Percentiles rank a stretch among this genome's conserved stretches.
Conservation (phyloP, 2,329 filamentous ascomycete species). For the Phialophora verrucosa region DNA sequence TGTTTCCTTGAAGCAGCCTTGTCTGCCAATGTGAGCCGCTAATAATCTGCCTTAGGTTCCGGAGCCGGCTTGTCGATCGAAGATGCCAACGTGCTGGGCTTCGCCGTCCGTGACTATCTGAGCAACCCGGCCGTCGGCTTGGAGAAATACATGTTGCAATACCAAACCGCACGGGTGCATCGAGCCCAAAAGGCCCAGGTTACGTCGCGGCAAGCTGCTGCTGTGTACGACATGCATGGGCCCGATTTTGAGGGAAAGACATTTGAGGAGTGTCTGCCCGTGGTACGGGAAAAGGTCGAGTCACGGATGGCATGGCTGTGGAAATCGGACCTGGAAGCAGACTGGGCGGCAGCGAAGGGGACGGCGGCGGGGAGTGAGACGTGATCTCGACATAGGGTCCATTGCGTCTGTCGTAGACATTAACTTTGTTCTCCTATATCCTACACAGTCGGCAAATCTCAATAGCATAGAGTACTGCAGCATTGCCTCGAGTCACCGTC, state of each 20-base stretch:
- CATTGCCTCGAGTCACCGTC: too few species aligned
- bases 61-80: slow-evolving; percentile 17
- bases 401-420: too few species aligned
- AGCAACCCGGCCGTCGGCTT: slow-evolving; percentile 6
- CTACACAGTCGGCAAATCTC: too few species aligned
- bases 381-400: not conserved
- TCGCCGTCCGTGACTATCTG: slow-evolving; percentile 17
- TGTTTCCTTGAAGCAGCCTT: not conserved
- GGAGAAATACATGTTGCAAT: slow-evolving; percentile 3
- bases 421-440: too few species aligned
- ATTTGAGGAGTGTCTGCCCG: slow-evolving; percentile 14
- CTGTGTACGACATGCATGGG: slow-evolving; percentile 18
- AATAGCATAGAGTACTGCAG: too few species aligned
- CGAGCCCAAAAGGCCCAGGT: slow-evolving; percentile 19
- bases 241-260: slow-evolving; percentile 21
- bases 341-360: slow-evolving; percentile 13
- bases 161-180: slow-evolving; percentile 13
- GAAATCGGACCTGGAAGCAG: slow-evolving; percentile 17
- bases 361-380: not conserved
- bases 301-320: slow-evolving; percentile 19
- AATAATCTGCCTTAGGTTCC: slow-evolving; percentile 2
- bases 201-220: slow-evolving; percentile 17
- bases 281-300: slow-evolving; percentile 18
- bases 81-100: slow-evolving; percentile 15
- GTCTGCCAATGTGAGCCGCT: not conserved